A percentile compares a stretch with the other conserved stretches of the same genome.
phyloP scores from a whole-genome alignment of 306 rosid genomes.

The Begonia masoniana region DNA sequence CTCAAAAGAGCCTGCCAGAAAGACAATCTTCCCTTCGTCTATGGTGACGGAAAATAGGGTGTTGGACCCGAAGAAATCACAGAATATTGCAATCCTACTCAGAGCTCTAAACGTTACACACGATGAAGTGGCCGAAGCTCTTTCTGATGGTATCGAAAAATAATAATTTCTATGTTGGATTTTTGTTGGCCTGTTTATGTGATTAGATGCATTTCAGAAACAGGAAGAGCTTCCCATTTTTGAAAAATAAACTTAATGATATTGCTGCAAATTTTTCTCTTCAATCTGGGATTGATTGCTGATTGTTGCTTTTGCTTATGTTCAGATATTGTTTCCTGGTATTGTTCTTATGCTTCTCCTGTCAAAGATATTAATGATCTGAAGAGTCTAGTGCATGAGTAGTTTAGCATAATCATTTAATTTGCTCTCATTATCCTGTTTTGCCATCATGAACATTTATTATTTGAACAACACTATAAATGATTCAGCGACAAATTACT shows the following conservation, averaged over 20 bases:
- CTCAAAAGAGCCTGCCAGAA: slow-evolving; percentile 50
- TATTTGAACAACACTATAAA: too few species aligned
- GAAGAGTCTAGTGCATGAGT: too few species aligned
- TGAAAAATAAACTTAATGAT: neutral
- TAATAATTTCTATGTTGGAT: slow-evolving; percentile 1
- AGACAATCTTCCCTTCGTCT: slow-evolving; percentile 66
- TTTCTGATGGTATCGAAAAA: slow-evolving; percentile 48
- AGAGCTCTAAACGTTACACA: slow-evolving; percentile 94
- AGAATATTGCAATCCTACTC: slow-evolving; percentile 79
- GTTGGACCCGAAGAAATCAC: slow-evolving; percentile 92
- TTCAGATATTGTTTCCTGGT: neutral
- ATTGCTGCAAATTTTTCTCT: neutral
- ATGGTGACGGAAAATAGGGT: slow-evolving; percentile 68
- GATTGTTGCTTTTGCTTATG: neutral
- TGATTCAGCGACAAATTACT: too few species aligned
- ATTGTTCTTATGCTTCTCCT: too few species aligned
- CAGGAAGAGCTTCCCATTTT: too few species aligned
- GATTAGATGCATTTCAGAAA: neutral
- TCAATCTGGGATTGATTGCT: neutral
- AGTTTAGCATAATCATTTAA: too few species aligned
- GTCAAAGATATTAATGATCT: too few species aligned
- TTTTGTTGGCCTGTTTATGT: slow-evolving; percentile 6
- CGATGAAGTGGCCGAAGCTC: slow-evolving; percentile 94
- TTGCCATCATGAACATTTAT: too few species aligned
- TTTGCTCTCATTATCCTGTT: too few species aligned